phyloP scores from a whole-genome alignment of 495 filamentous ascomycete species.

The Lepidopterella palustris region DNA sequence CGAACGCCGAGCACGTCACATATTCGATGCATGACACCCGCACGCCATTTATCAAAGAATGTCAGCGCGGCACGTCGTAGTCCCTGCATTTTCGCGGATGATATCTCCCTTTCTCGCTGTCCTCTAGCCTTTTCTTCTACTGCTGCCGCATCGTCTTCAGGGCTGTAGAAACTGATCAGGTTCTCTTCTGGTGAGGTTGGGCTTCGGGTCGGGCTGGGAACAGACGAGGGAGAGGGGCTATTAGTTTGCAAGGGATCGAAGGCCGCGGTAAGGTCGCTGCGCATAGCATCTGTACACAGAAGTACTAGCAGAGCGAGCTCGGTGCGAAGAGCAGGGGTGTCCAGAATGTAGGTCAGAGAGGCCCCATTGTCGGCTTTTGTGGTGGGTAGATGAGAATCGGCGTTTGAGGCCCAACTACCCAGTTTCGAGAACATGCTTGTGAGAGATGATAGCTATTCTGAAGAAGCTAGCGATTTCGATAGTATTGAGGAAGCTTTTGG shows the following conservation, averaged over 20 bases:
- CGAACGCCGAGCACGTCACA: conserved; percentile 25
- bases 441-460: background rate
- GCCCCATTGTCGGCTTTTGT: conserved; percentile 26
- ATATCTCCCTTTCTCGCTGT: conserved; percentile 19
- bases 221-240: conserved; percentile 13
- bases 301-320: conserved; percentile 38
- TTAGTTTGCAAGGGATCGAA: conserved; percentile 37
- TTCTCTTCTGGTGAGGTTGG: conserved; percentile 9
- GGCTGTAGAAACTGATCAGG: conserved; percentile 26
- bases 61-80: conserved; percentile 23
- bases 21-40: conserved; percentile 25
- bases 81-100: conserved; percentile 23
- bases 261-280: conserved; percentile 29
- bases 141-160: conserved; percentile 27
- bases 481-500: background rate
- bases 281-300: conserved; percentile 38
- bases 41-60: conserved; percentile 30
- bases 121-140: conserved; percentile 24
- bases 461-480: background rate
- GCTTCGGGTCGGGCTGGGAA: conserved; percentile 12
- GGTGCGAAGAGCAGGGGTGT: conserved; percentile 32
- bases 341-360: conserved; percentile 35
- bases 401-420: background rate
- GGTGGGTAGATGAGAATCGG: background rate
- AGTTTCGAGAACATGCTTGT: conserved; percentile 24